Conservation (phyloP, 768 basidiomycete species). For the Psilocybe cubensis region DNA sequence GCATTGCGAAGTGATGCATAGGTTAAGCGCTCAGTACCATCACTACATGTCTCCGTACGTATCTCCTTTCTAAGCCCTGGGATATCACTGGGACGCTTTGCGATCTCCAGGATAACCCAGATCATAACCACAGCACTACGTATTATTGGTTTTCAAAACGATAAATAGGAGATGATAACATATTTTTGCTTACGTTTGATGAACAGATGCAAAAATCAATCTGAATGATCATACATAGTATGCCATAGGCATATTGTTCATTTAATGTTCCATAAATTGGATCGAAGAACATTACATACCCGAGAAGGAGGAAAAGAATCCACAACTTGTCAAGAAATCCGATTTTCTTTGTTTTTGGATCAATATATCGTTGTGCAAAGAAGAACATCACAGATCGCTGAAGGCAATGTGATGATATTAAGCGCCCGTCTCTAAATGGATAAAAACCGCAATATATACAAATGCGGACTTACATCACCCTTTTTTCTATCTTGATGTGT, state of each 20-base stretch:
- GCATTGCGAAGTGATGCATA: conserved; percentile 5
- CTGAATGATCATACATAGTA: too few species aligned
- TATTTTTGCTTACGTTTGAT: background rate
- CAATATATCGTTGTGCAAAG: background rate
- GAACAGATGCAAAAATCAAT: background rate
- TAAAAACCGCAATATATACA: background rate
- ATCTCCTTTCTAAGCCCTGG: background rate
- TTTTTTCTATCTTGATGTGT: background rate
- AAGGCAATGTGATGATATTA: background rate
- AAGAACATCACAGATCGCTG: background rate
- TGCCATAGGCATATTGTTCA: too few species aligned
- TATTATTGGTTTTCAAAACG: background rate
- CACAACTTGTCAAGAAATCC: background rate
- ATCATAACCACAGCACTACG: background rate
- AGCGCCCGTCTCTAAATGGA: background rate
- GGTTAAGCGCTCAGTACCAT: background rate
- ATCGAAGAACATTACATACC: background rate
- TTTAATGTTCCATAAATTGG: background rate
- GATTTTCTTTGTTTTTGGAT: background rate
- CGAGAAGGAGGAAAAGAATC: background rate
- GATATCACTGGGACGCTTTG: background rate
- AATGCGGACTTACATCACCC: background rate
- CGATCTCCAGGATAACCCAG: background rate
- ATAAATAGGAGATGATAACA: background rate
- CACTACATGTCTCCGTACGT: background rate